Evolutionary conservation across 192 early-diverging fungal genomes (phyloP), one percentile per base, ranked within the genome.

Genomic region (Coemansia pectinata): DNA sequence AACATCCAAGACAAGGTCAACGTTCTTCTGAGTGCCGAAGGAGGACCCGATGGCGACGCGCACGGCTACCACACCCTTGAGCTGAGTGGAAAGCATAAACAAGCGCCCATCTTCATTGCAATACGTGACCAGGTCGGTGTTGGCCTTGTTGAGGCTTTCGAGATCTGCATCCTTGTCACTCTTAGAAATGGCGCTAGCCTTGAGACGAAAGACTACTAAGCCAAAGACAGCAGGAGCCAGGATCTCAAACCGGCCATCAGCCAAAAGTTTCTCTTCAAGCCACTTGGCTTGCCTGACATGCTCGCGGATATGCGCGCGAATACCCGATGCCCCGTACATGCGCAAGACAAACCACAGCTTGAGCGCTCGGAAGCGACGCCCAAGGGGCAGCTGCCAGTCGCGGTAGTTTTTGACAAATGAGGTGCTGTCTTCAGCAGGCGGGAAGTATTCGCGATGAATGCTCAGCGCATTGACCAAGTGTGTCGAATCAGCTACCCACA

Each of bases 271-370:
- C 29, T 66, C 39, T 29, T 78, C 73, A 27, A 88, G 50, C 72
- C 66, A 74, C 39, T 78, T 70, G 14, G 84, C 72, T 11, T 81
- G 73, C 14, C 42, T 38, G 29, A 86, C 76, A 61, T 77, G 66
- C 23, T 65, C 34, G 47, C 80, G 85, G 33, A 88, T 88, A 58
- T 86, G 72, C 11, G 70, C 69, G 12, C 84, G 82, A 15, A 90
- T 73, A 0, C 87, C 88, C 7, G 76, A 65, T 3, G 76, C 72
- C 3, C 88, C 88, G 62, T 87, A 88, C 60, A 74, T 76, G 48
- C 88, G 84, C 76, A 90, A 70, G 10, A 88, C 85, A 78, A 87
- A 89, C 88, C 87, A 90, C 17, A 87, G 73, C 71, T 90, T 90
- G n/a, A 90, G 77, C 9, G 88, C 65, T 6, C 88, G 85, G 74